Base-by-base conservation (phyloP, 257 asterid species). In the Osmanthus fragrans region DNA sequence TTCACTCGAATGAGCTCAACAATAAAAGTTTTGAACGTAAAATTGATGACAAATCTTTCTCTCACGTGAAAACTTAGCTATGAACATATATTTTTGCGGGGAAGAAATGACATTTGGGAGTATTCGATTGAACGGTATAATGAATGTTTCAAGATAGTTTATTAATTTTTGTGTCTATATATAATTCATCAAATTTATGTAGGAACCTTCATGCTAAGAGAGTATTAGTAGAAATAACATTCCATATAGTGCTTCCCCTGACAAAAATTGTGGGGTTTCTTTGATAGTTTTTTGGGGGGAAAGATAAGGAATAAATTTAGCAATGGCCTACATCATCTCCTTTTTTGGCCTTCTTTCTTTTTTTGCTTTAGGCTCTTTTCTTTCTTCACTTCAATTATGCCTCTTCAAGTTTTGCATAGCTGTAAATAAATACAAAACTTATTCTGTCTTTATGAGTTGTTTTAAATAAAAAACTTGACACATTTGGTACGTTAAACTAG, bases 331-430 rank as follows among this genome's bases (percentile, higher is more conserved):
- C 27, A 72, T 82, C 83, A 79, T 73, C 70, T 81, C 72, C 82
- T 76, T 79, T 78, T 80, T 70, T 63, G 69, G 49, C 70, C 74
- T 25, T 68, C 78, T 72, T 72, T 71, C 74, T 63, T 77, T 36
- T 76, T 73, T 72, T 71, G 66, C 71, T 76, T 39, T 56, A 67
- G 73, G 63, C 32, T 37, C 37, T 63, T 64, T 80, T 34, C 81
- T 84, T 86, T 85, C 89, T 86, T 82, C 76, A 72, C 76, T 71
- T 82, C 75, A 89, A 91, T 89, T 81, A 89, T 86, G 80, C 75
- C 71, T 82, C 54, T 25, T 76, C 80, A 75, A 85, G 77, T 75
- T 72, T 80, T 77, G 85, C 87, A 82, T 79, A 86, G 86, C 90
- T 91, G 88, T 85, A 84, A 84, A 71, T 63, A 74, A 11, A n/a